Evolutionary conservation across 2,329 filamentous ascomycete species (phyloP).

Genomic region (Diaporthe sp.): DNA sequence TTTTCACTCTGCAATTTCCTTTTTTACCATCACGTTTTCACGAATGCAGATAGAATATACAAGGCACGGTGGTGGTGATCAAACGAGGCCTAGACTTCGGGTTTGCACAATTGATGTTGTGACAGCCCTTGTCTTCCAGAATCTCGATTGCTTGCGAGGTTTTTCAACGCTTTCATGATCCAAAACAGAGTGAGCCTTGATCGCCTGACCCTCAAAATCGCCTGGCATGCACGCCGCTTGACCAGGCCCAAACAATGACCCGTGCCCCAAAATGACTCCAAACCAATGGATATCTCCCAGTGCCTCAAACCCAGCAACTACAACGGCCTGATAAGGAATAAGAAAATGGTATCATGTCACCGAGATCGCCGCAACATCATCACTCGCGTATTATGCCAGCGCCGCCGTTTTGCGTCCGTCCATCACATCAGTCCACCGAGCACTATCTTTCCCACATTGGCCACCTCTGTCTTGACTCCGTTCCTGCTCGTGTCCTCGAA

Average conservation of each 20-base stretch:
- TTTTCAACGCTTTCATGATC: neutral
- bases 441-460: constrained; percentile 88
- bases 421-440: constrained; percentile 83
- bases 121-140: neutral
- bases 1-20: neutral
- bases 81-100: neutral
- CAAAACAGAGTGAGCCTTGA: neutral
- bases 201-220: neutral
- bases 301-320: constrained; percentile 31
- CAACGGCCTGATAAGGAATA: constrained; percentile 23
- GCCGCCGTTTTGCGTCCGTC: neutral
- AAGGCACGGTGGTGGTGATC: neutral
- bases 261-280: constrained; percentile 5
- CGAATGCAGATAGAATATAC: neutral
- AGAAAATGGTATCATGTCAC: constrained; percentile 38
- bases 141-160: neutral
- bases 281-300: constrained; percentile 35
- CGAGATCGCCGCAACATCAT: neutral
- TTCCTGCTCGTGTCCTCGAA: constrained; percentile 89
- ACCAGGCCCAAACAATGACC: constrained; percentile 13
- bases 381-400: constrained; percentile 1
- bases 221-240: neutral
- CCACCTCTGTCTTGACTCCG: constrained; percentile 83
- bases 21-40: neutral
- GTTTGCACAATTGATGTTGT: neutral